These are phyloP conservation scores for Creolimax fragrantissima DNA, from an alignment of 78 protist species.

Conservation along the genomic window DNA sequence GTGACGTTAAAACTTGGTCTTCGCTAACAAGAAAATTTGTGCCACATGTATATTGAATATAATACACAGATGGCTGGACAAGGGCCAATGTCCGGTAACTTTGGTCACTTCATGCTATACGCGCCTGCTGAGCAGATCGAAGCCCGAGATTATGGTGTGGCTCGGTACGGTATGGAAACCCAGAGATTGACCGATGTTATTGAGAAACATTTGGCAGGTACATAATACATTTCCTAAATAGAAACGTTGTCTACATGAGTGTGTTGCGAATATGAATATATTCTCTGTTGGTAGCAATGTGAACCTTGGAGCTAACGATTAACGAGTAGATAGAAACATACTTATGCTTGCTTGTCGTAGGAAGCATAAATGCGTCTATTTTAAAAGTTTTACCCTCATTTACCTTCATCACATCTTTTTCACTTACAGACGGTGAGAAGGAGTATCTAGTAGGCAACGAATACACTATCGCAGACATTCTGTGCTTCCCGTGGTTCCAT, in stretches of 20 bases:
- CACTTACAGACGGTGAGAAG: not conserved
- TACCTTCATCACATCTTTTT: not conserved
- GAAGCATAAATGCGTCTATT: too few species aligned
- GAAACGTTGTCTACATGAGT: too few species aligned
- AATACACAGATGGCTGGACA: not conserved
- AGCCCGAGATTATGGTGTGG: not conserved
- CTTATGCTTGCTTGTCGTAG: too few species aligned
- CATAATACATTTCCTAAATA: not conserved
- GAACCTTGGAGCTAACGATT: too few species aligned
- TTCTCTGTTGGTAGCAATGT: too few species aligned
- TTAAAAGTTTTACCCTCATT: too few species aligned
- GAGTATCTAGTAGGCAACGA: conserved; percentile 61
- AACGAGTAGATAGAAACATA: too few species aligned
- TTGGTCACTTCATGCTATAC: conserved; percentile 55
- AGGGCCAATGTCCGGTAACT: conserved; percentile 30
- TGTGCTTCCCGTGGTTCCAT: conserved; percentile 45
- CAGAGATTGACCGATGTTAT: conserved; percentile 62
- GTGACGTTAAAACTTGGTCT: too few species aligned
- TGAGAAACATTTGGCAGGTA: conserved; percentile 37
- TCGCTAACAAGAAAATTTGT: too few species aligned
- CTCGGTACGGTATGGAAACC: conserved; percentile 57
- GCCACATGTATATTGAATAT: too few species aligned
- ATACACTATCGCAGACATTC: conserved; percentile 73
- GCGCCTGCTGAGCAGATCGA: conserved; percentile 43
- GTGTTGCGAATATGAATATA: too few species aligned